A percentile compares a stretch with the other conserved stretches of the same genome.
phyloP scores from a whole-genome alignment of 140 eudicot species.

The Senecio squalidus region DNA sequence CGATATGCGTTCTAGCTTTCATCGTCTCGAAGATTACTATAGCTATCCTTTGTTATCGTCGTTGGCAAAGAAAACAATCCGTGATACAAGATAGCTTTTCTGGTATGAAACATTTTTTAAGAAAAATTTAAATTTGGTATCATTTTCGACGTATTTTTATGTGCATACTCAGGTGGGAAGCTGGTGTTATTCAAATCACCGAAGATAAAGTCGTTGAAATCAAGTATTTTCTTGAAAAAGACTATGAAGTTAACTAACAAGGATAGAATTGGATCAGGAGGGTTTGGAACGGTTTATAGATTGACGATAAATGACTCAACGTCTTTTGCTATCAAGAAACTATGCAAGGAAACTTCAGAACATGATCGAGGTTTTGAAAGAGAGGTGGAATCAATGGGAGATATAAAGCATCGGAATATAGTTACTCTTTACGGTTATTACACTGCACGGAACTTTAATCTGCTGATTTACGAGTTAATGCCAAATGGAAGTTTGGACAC shows the following conservation, averaged over 20 bases:
- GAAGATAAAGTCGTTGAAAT: constrained; percentile 54
- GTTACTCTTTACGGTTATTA: constrained; percentile 83
- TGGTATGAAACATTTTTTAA: constrained; percentile 21
- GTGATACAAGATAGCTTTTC: constrained; percentile 56
- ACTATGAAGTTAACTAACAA: constrained; percentile 68
- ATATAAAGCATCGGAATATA: constrained; percentile 84
- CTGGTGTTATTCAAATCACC: constrained; percentile 77
- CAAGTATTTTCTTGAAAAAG: constrained; percentile 56
- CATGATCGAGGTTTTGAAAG: constrained; percentile 91
- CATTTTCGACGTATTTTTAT: constrained; percentile 8
- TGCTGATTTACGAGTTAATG: constrained; percentile 88
- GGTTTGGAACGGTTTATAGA: constrained; percentile 82
- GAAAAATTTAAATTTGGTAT: neutral
- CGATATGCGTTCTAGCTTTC: constrained; percentile 62
- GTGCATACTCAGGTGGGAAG: constrained; percentile 63
- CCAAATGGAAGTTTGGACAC: constrained; percentile 84
- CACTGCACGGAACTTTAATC: constrained; percentile 67
- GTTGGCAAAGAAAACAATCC: constrained; percentile 70
- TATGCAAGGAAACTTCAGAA: constrained; percentile 63
- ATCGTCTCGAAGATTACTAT: constrained; percentile 64
- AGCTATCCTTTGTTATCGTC: constrained; percentile 62
- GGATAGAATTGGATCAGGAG: constrained; percentile 91
- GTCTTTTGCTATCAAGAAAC: constrained; percentile 77
- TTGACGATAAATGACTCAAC: constrained; percentile 40
- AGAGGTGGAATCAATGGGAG: constrained; percentile 93